Base-by-base conservation (phyloP, 225 moss, liverwort and hornwort species). In the Thuidium tamariscinum region DNA sequence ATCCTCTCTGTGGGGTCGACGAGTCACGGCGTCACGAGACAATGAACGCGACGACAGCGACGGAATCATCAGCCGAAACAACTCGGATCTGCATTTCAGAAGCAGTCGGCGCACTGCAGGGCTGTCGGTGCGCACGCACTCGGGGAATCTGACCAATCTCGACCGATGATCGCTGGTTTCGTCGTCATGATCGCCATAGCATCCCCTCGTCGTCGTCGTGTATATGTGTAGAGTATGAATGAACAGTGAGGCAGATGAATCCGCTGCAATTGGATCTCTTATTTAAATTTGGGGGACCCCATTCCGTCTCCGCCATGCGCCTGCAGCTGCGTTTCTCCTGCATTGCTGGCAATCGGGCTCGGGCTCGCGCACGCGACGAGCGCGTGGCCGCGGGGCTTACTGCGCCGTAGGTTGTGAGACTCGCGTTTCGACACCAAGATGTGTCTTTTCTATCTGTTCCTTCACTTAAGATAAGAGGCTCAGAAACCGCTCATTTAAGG, bases 191-290 rank as follows among this genome's bases (percentile, higher is more conserved):
- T 77, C 77, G 16, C 55, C 55, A 55, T 36, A 77, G 55, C 25
- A 18, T 22, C 52, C 75, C 52, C 36, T 88, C 52, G 48, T 81
- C 82, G 12, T 76, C 21, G 69, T 46, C 4, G 48, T 91, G 86
- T 82, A 90, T 7, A 88, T 88, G 65, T 92, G 90, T 92, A 90
- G 66, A 90, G 22, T 88, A 81, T 60, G 75, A 88, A 77, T 54
- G 71, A 87, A 56, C 57, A 74, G 79, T 85, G 79, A 61, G 62
- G 70, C 81, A 85, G 83, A 84, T 68, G 80, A 80, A 86, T 89
- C 48, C 61, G 59, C 81, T 75, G 83, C 83, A 56, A 78, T 81
- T 76, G 77, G 6, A 69, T 84, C 30, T 54, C 62, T 64, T 88
- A 68, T 80, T 37, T 77, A 36, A 72, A 83, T 73, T 76, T 15